A percentile compares a stretch with the other conserved stretches of the same genome.
phyloP scores from a whole-genome alignment of 768 basidiomycete genomes.

The Mycena crocata region DNA sequence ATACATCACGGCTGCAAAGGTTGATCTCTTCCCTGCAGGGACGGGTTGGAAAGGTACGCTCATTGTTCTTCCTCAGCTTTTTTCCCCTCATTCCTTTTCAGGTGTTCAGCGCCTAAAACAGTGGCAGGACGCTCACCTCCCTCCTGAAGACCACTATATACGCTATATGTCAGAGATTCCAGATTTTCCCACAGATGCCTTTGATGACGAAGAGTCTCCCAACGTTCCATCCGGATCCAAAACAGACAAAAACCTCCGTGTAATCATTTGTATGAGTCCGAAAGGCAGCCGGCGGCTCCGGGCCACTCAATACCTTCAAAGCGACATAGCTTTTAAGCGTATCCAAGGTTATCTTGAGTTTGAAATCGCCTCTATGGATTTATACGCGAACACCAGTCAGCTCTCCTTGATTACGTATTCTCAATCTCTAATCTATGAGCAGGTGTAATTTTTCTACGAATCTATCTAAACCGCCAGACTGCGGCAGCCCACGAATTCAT shows the following conservation, averaged over 20 bases:
- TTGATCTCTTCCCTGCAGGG: neutral
- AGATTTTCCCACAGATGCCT: neutral
- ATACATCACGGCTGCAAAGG: neutral
- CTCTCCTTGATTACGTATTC: neutral
- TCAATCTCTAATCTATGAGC: neutral
- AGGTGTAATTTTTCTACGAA: conserved; percentile 22
- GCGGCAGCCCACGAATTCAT: conserved; percentile 10
- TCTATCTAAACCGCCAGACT: conserved; percentile 27
- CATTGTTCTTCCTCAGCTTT: neutral
- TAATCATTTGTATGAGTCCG: neutral
- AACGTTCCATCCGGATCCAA: no score
- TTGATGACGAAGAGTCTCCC: neutral
- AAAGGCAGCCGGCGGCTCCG: neutral
- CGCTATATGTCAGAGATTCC: neutral
- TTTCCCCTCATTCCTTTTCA: neutral
- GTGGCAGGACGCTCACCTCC: neutral
- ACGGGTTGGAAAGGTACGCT: neutral
- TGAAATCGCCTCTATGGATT: neutral
- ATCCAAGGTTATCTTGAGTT: neutral
- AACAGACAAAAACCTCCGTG: neutral
- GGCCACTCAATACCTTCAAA: neutral
- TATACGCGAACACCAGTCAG: conserved; percentile 5
- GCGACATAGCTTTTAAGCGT: neutral
- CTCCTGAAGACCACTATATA: neutral
- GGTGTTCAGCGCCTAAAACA: neutral